phyloP scores from a whole-genome alignment of 2,329 filamentous ascomycete genomes.

The Periconia sp. region DNA sequence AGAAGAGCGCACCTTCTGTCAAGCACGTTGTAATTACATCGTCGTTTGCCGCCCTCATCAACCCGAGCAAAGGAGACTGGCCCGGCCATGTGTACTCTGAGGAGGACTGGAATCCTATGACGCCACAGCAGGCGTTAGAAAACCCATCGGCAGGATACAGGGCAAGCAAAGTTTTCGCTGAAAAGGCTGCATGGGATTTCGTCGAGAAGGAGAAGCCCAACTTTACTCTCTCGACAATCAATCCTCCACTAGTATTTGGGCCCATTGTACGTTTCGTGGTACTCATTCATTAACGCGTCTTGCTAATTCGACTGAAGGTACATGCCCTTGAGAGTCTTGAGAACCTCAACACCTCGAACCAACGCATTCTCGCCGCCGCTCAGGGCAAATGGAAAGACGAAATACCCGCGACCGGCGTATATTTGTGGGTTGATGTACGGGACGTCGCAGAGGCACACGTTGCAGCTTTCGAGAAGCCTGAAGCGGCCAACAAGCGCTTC shows the following conservation, averaged over 20 bases:
- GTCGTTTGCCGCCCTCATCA: conserved; percentile 70
- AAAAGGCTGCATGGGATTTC: conserved; percentile 61
- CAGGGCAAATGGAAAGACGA: conserved; percentile 65
- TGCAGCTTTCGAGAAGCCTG: conserved; percentile 61
- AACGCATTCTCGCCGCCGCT: conserved; percentile 68
- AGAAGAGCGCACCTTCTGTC: conserved; percentile 67
- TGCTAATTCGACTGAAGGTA: conserved; percentile 28
- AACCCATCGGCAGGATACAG: conserved; percentile 54
- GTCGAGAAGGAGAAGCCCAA: conserved; percentile 58
- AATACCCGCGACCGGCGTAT: conserved; percentile 64
- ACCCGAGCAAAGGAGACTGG: conserved; percentile 59
- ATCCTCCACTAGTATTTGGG: conserved; percentile 58
- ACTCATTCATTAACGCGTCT: neutral
- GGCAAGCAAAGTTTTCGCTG: conserved; percentile 68
- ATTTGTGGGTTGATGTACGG: conserved; percentile 54
- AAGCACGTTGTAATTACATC: conserved; percentile 76
- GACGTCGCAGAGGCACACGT: conserved; percentile 70
- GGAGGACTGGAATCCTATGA: conserved; percentile 64
- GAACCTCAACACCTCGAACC: conserved; percentile 76
- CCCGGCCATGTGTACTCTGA: conserved; percentile 59
- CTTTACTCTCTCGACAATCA: conserved; percentile 57
- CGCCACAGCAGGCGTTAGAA: conserved; percentile 55
- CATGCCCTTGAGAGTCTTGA: conserved; percentile 68
- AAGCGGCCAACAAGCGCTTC: conserved; percentile 67
- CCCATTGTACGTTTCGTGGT: conserved; percentile 49